Evolutionary conservation across 139 green algal genomes (phyloP).

Genomic region (Ostreobium quekettii): DNA sequence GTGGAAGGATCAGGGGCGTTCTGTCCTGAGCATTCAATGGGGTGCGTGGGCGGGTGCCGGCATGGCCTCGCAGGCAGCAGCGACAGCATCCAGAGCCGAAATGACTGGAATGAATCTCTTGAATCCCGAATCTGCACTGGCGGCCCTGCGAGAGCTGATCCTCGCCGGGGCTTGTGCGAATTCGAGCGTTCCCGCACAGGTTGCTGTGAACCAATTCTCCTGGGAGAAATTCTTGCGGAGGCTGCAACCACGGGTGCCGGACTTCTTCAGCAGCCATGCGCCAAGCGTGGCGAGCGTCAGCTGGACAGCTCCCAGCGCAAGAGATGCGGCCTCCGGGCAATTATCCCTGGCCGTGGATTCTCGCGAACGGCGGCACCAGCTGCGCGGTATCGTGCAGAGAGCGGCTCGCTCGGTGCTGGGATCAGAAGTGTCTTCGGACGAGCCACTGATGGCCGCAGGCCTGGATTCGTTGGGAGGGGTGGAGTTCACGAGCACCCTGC

Average conservation of each 20-base stretch:
- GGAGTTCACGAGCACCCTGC: constrained; percentile 59
- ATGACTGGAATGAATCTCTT: constrained; percentile 64
- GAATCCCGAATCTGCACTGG: constrained; percentile 29
- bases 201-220: constrained; percentile 34
- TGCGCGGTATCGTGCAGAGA: constrained; percentile 1
- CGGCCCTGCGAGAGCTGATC: constrained; percentile 32
- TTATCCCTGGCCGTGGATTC: not conserved
- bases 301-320: not conserved
- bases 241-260: constrained; percentile 22
- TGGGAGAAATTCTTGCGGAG: constrained; percentile 35
- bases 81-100: constrained; percentile 49
- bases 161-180: not conserved
- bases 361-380: not conserved
- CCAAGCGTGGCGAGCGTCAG: not conserved
- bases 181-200: not conserved
- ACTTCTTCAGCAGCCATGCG: constrained; percentile 20
- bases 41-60: constrained; percentile 74
- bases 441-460: constrained; percentile 64
- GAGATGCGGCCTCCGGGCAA: not conserved
- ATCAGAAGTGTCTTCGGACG: constrained; percentile 5
- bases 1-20: constrained; percentile 19
- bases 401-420: not conserved
- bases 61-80: constrained; percentile 61
- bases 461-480: constrained; percentile 68
- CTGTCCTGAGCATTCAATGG: constrained; percentile 67